A percentile compares a stretch with the other conserved stretches of the same genome.
phyloP scores from a whole-genome alignment of 352 stramenopile genomes.

The Blastocystis sp. region DNA sequence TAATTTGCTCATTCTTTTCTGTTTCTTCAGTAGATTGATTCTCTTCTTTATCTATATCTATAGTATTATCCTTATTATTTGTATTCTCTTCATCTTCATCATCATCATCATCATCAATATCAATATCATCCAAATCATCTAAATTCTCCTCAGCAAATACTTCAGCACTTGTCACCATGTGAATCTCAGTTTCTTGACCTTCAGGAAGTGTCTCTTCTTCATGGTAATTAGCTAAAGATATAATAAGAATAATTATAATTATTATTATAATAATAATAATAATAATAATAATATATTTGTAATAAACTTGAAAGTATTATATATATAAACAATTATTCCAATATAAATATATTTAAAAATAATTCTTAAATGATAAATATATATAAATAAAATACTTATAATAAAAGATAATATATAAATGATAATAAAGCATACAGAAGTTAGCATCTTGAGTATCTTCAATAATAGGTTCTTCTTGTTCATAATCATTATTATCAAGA shows the following conservation, averaged over 20 bases:
- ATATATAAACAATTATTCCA: background rate
- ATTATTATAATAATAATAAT: background rate
- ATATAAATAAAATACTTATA: slow-evolving; percentile 5
- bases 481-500: slow-evolving; percentile 58
- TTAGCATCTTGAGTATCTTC: too few species aligned
- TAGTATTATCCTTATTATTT: too few species aligned
- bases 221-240: slow-evolving; percentile 38
- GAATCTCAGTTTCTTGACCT: slow-evolving; percentile 18
- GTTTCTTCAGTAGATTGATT: too few species aligned
- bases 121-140: background rate
- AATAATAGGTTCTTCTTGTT: slow-evolving; percentile 50
- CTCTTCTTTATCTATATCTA: too few species aligned
- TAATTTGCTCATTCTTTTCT: too few species aligned
- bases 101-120: slow-evolving; percentile 29
- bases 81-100: slow-evolving; percentile 26
- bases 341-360: too few species aligned
- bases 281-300: background rate
- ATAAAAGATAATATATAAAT: background rate
- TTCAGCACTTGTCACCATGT: background rate
- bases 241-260: background rate
- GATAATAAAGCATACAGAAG: slow-evolving; percentile 32
- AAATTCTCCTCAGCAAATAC: background rate
- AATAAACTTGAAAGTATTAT: background rate
- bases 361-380: too few species aligned
- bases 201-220: slow-evolving; percentile 37